phyloP scores from a whole-genome alignment of 148 eudicot genomes.

The Rhododendron vialii region DNA sequence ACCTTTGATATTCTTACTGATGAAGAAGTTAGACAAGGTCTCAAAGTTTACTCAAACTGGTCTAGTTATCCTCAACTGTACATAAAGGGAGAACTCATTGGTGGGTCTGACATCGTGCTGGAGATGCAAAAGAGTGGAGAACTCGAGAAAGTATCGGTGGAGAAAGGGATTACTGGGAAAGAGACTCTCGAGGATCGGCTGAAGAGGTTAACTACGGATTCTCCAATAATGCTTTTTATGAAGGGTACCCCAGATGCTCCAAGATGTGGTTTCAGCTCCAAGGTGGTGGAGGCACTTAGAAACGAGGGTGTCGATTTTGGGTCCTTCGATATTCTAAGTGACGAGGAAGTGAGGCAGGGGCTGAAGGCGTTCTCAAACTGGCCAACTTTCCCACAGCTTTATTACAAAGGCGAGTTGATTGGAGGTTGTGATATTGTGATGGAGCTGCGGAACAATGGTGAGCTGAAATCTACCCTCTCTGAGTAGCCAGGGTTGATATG shows the following conservation, averaged over 20 bases:
- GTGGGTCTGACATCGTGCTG: conserved; percentile 88
- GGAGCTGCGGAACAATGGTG: conserved; percentile 69
- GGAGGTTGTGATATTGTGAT: conserved; percentile 94
- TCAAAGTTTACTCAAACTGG: conserved; percentile 94
- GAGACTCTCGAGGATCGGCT: conserved; percentile 57
- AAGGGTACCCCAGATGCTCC: conserved; percentile 92
- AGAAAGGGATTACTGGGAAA: conserved; percentile 39
- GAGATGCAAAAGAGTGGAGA: conserved; percentile 99
- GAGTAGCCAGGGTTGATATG: conserved; percentile 30
- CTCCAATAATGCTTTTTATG: conserved; percentile 82
- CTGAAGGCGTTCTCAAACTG: conserved; percentile 84
- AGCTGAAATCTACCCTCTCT: conserved; percentile 68
- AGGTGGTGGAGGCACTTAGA: conserved; percentile 76
- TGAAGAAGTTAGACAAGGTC: conserved; percentile 91
- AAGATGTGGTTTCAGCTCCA: conserved; percentile 88
- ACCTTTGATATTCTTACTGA: conserved; percentile 80
- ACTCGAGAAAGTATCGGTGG: conserved; percentile 50
- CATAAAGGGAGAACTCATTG: conserved; percentile 87
- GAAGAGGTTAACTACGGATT: conserved; percentile 49
- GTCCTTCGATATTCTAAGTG: conserved; percentile 75
- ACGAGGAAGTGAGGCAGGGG: conserved; percentile 81
- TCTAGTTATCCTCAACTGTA: conserved; percentile 98
- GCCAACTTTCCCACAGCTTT: conserved; percentile 98
- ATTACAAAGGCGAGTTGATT: conserved; percentile 82
- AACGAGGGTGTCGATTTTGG: conserved; percentile 75